These are phyloP conservation scores for Rhizoclosmatium globosum DNA, from an alignment of 192 early-diverging fungal genomes.

Conservation along the genomic window DNA sequence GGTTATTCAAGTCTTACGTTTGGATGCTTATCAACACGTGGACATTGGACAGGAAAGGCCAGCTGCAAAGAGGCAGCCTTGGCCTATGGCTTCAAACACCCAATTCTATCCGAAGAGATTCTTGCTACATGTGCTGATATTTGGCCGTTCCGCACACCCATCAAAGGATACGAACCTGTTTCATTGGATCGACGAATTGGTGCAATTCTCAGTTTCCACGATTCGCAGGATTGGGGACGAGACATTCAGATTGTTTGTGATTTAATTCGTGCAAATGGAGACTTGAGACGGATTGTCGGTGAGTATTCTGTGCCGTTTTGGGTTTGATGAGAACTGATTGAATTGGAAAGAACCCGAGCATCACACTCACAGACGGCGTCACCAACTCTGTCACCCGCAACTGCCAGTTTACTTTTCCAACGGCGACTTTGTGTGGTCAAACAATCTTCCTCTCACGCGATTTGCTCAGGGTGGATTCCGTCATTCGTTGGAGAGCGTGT, in stretches of 20 bases:
- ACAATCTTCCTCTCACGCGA: slow-evolving; percentile 77
- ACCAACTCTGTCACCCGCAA: slow-evolving; percentile 44
- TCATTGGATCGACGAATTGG: slow-evolving; percentile 17
- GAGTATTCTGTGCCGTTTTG: background rate
- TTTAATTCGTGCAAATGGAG: slow-evolving; percentile 50
- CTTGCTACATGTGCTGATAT: slow-evolving; percentile 66
- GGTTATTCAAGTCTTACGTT: background rate
- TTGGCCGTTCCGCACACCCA: slow-evolving; percentile 70
- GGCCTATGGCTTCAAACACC: slow-evolving; percentile 75
- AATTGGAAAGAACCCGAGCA: slow-evolving; percentile 43
- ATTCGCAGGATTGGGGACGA: slow-evolving; percentile 87
- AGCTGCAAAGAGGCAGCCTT: slow-evolving; percentile 43
- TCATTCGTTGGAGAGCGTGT: slow-evolving; percentile 73
- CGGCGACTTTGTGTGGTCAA: slow-evolving; percentile 78
- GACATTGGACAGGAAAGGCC: background rate
- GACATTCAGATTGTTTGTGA: slow-evolving; percentile 86
- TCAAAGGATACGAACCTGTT: background rate
- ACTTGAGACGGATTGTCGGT: slow-evolving; percentile 6
- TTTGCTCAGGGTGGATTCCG: slow-evolving; percentile 88
- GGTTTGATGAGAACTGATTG: background rate
- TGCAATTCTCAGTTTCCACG: slow-evolving; percentile 72
- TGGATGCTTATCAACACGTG: background rate
- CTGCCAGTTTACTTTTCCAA: slow-evolving; percentile 75
- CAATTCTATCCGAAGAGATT: slow-evolving; percentile 74
- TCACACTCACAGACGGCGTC: background rate